Percentiles rank a stretch among this genome's conserved stretches.
Evolutionary conservation across 2,329 filamentous ascomycete genomes (phyloP).

Genomic region (Cladobotryum mycophilum): DNA sequence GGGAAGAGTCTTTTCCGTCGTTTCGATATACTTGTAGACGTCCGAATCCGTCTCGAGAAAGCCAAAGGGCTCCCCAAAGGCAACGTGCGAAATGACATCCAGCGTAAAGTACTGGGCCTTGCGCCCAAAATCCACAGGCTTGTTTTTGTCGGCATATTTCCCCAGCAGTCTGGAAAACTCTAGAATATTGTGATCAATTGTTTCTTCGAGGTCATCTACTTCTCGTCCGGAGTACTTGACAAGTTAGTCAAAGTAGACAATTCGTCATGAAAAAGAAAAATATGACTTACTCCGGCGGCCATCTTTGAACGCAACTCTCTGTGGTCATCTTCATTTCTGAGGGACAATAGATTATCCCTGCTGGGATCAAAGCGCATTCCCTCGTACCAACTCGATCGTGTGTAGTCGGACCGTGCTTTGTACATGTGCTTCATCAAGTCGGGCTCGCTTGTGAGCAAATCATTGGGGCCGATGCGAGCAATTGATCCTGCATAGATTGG

Average conservation of each 20-base stretch:
- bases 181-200: slow-evolving; percentile 17
- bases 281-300: slow-evolving; percentile 34
- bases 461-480: slow-evolving; percentile 32
- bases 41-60: slow-evolving; percentile 43
- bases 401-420: slow-evolving; percentile 32
- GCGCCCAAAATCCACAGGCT: slow-evolving; percentile 25
- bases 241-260: background rate
- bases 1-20: slow-evolving; percentile 25
- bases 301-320: slow-evolving; percentile 39
- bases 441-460: slow-evolving; percentile 41
- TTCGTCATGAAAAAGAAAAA: too few species aligned
- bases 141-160: slow-evolving; percentile 9
- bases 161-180: slow-evolving; percentile 12
- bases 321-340: slow-evolving; percentile 29
- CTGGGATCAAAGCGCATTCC: slow-evolving; percentile 44
- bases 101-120: slow-evolving; percentile 49
- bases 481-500: slow-evolving; percentile 20
- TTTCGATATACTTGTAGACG: slow-evolving; percentile 42
- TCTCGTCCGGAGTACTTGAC: slow-evolving; percentile 43
- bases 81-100: slow-evolving; percentile 49
- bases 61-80: slow-evolving; percentile 45
- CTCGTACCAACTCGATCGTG: slow-evolving; percentile 37
- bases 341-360: slow-evolving; percentile 1
- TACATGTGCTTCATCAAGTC: slow-evolving; percentile 37
- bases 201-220: slow-evolving; percentile 42